These are phyloP conservation scores for Proliferodiscus dingleyae DNA, from an alignment of 2,329 filamentous ascomycete genomes.

Conservation along the genomic window DNA sequence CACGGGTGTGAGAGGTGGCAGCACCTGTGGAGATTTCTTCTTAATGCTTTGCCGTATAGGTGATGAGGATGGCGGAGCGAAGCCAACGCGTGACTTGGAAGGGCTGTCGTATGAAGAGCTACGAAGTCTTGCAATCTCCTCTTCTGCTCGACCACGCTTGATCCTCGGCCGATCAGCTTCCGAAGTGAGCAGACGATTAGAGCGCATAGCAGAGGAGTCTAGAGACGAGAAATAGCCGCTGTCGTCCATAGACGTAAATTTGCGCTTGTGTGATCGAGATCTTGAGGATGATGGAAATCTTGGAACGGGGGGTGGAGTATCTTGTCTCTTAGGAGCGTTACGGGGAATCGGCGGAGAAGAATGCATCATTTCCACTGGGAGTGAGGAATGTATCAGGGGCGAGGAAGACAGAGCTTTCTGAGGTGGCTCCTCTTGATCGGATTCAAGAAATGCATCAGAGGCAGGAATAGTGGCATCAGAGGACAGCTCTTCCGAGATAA, in stretches of 20 bases:
- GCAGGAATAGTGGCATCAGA: slow-evolving; percentile 74
- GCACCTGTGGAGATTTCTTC: slow-evolving; percentile 53
- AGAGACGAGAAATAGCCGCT: slow-evolving; percentile 97
- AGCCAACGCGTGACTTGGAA: slow-evolving; percentile 56
- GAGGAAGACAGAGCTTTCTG: slow-evolving; percentile 25
- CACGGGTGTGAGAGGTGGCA: slow-evolving; percentile 76
- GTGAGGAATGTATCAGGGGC: slow-evolving; percentile 61
- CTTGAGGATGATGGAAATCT: slow-evolving; percentile 59
- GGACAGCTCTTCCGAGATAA: slow-evolving; percentile 50
- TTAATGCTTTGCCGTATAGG: slow-evolving; percentile 48
- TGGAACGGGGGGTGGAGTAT: slow-evolving; percentile 70
- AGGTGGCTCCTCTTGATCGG: slow-evolving; percentile 48
- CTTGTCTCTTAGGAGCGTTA: slow-evolving; percentile 51
- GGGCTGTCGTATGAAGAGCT: slow-evolving; percentile 93
- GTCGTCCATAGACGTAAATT: slow-evolving; percentile 77
- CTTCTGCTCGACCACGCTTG: slow-evolving; percentile 87
- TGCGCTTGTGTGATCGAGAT: slow-evolving; percentile 64
- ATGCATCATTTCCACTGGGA: slow-evolving; percentile 65
- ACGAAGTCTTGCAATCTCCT: slow-evolving; percentile 89
- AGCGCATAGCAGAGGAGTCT: slow-evolving; percentile 81
- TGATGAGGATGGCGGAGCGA: slow-evolving; percentile 57
- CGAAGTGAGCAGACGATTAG: slow-evolving; percentile 67
- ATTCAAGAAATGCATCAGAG: slow-evolving; percentile 54
- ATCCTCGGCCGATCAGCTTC: slow-evolving; percentile 75
- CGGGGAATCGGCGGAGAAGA: slow-evolving; percentile 83